phyloP scores from a whole-genome alignment of 2,329 filamentous ascomycete species.

The Colletotrichum higginsianum region DNA sequence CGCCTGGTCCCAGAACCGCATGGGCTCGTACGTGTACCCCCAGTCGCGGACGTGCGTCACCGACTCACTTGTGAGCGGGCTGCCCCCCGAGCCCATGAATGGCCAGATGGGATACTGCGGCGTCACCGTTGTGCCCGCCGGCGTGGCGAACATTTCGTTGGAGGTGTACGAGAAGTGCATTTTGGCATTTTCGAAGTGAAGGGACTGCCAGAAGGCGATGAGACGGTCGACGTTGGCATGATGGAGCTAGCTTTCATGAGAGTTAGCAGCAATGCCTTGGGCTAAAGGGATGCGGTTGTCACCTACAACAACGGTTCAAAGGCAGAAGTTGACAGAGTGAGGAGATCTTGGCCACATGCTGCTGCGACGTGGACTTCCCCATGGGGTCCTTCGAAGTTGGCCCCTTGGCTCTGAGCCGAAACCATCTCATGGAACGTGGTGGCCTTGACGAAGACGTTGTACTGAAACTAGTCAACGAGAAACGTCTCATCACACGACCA shows the following conservation, averaged over 20 bases:
- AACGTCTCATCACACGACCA: too few relatives aligned
- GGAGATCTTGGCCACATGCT: slow-evolving; percentile 54
- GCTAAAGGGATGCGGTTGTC: slow-evolving; percentile 22
- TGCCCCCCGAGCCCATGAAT: slow-evolving; percentile 59
- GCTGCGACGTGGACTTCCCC: slow-evolving; percentile 59
- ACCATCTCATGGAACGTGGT: slow-evolving; percentile 58
- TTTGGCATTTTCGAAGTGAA: slow-evolving; percentile 55
- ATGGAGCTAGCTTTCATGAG: slow-evolving; percentile 60
- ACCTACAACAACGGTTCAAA: slow-evolving; percentile 65
- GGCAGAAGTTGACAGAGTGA: slow-evolving; percentile 56
- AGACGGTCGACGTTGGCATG: slow-evolving; percentile 75
- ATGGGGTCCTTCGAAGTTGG: slow-evolving; percentile 62
- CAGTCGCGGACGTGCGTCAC: slow-evolving; percentile 52
- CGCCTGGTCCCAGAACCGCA: slow-evolving; percentile 66
- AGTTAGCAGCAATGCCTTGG: slow-evolving; percentile 11
- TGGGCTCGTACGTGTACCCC: slow-evolving; percentile 60
- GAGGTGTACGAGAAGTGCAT: slow-evolving; percentile 54
- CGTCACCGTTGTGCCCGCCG: slow-evolving; percentile 56
- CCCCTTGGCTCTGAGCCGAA: slow-evolving; percentile 53
- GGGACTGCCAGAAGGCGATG: slow-evolving; percentile 69
- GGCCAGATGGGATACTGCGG: slow-evolving; percentile 64
- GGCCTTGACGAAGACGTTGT: slow-evolving; percentile 58
- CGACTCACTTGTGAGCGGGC: slow-evolving; percentile 59
- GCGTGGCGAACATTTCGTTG: slow-evolving; percentile 58
- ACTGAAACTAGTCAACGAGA: slow-evolving; percentile 50